Conservation (phyloP, 1,284 basidiomycete genomes). For the Trichosporon ovoides region DNA sequence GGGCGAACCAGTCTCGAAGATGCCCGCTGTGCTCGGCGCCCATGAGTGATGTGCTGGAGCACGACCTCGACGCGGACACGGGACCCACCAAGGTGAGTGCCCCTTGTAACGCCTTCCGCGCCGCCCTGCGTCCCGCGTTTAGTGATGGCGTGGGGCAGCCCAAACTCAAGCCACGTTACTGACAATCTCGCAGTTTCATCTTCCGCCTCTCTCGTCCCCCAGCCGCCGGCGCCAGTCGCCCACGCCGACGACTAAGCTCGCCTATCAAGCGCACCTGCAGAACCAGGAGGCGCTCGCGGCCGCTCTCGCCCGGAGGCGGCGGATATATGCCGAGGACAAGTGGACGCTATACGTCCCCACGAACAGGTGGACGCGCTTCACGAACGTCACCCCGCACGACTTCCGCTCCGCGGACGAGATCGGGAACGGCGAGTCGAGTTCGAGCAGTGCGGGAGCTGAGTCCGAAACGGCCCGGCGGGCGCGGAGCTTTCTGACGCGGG, state of each 20-base stretch:
- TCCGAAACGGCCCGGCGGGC: conserved; percentile 52
- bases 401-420: conserved; percentile 54
- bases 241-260: conserved; percentile 5
- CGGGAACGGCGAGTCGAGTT: conserved; percentile 1
- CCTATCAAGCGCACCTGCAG: not conserved
- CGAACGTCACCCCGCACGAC: conserved; percentile 70
- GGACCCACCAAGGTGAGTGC: conserved; percentile 41
- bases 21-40: conserved; percentile 75
- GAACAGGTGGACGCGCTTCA: conserved; percentile 72
- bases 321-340: conserved; percentile 66
- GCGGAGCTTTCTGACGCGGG: conserved; percentile 71
- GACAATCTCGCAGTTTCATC: conserved; percentile 59
- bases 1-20: conserved; percentile 61
- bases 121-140: not conserved
- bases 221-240: conserved; percentile 3
- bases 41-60: conserved; percentile 71
- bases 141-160: not conserved
- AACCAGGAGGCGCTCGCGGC: not conserved
- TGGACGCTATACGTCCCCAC: conserved; percentile 87
- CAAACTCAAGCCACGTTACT: conserved; percentile 38
- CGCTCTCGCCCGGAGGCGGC: conserved; percentile 53
- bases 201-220: conserved; percentile 53
- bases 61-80: conserved; percentile 52
- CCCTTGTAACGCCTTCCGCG: not conserved
- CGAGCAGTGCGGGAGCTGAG: not conserved